Percentiles rank a stretch among this genome's conserved stretches.
Evolutionary conservation across 495 filamentous ascomycete species (phyloP).

Genomic region (Chaetomidium leptoderma): DNA sequence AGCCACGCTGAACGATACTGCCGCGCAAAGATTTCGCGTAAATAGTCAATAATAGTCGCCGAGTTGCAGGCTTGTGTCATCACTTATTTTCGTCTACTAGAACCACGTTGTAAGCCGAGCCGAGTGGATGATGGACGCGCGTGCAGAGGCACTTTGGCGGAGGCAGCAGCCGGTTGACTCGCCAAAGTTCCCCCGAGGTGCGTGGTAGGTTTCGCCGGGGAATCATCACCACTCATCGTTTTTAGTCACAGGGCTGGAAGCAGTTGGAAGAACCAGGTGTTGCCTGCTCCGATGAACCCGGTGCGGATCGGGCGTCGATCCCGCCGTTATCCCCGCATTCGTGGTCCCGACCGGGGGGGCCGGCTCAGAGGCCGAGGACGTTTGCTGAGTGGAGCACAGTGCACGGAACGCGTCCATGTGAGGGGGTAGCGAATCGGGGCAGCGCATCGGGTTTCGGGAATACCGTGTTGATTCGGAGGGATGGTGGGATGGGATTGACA

Average conservation of each 20-base stretch:
- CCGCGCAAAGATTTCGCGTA: not conserved
- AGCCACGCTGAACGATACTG: constrained; percentile 2
- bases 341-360: not conserved
- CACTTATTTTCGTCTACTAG: not conserved
- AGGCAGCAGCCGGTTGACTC: not conserved
- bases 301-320: not conserved
- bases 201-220: too few relatives aligned
- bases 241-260: not conserved
- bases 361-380: not conserved
- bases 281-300: not conserved
- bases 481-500: not conserved
- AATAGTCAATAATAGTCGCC: not conserved
- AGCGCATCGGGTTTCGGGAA: too few relatives aligned
- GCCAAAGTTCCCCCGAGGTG: too few relatives aligned
- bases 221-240: not conserved
- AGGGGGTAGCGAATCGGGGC: too few relatives aligned
- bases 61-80: not conserved
- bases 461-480: too few relatives aligned
- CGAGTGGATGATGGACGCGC: not conserved
- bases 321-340: not conserved
- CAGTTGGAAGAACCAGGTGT: not conserved
- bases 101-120: not conserved
- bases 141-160: not conserved
- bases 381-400: not conserved
- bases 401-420: too few relatives aligned